Evolutionary conservation across 257 asterid genomes (phyloP).

Genomic region (Plantago elongata): DNA sequence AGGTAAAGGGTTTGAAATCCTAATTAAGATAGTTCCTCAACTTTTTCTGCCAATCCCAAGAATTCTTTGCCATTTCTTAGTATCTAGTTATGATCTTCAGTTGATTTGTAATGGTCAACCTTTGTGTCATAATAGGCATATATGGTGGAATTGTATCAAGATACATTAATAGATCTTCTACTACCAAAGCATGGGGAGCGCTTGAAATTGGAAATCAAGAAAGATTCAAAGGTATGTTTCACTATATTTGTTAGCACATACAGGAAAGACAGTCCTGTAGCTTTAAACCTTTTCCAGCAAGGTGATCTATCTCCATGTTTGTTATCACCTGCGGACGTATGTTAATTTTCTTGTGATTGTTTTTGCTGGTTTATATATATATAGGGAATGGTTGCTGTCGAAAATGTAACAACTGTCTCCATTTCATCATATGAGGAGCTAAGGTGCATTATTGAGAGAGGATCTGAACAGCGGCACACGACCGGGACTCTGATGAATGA

Average conservation of each 20-base stretch:
- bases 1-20: constrained; percentile 43
- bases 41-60: background rate
- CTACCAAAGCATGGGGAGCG: constrained; percentile 70
- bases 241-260: background rate
- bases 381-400: constrained; percentile 94
- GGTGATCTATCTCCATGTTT: background rate
- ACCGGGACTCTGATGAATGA: constrained; percentile 88
- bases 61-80: no score
- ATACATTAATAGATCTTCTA: constrained; percentile 73
- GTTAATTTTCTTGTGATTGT: background rate
- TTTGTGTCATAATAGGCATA: constrained; percentile 59
- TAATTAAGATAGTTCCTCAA: constrained; percentile 11
- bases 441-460: constrained; percentile 54
- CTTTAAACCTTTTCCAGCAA: no score
- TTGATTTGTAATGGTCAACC: constrained; percentile 7
- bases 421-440: constrained; percentile 76
- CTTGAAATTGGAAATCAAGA: constrained; percentile 76
- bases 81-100: background rate
- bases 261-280: background rate
- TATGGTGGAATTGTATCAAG: constrained; percentile 95
- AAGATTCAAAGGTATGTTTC: constrained; percentile 74
- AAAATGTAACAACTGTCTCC: constrained; percentile 61
- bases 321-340: background rate
- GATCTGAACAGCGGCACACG: constrained; percentile 91
- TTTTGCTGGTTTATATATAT: constrained; percentile 17